Base-by-base conservation (phyloP, 352 stramenopile genomes). In the Pythium folliculosum region DNA sequence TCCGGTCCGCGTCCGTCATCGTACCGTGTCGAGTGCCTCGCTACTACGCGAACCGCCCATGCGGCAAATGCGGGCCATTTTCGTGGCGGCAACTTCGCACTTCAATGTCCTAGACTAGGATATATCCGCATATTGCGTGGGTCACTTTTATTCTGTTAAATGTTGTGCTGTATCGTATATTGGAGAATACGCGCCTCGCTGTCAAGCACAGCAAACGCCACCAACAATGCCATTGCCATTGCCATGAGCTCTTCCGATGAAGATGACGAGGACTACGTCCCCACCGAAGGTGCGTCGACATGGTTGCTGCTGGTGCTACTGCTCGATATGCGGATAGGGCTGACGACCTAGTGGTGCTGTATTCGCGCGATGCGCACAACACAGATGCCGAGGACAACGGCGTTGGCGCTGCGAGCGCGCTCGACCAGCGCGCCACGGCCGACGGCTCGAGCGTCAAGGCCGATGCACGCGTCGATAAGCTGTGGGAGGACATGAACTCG, bases 401-500 rank as follows among this genome's bases (percentile, higher is more conserved):
- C 23, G 54, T 25, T 19, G 40, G 5, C 40, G 40, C 40, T n/a
- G 40, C 40, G 13, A 47, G 4, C 7, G n/a, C n/a, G 0, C 3
- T 3, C 21, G 9, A 17, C 40, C 8, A 47, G 40, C 40, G 13
- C 14, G 38, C 21, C 17, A 17, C 53, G 21, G 12, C 9, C 0
- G 47, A 51, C 17, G 13, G n/a, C 0, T 57, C 64, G 40, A 65
- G 78, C 55, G 73, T 78, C 27, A 76, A 69, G 25, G 63, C 51
- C 0, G 56, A 82, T 49, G 60, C 78, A 9, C 67, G 68, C 37
- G 69, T 90, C n/a, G 78, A 72, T 38, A 68, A 70, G 44, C 67
- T 90, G 17, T 95, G 84, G 83, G 72, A 75, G 2, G 84, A 93
- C 16, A 77, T 95, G 7, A 92, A 93, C 59, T 68, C 55, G 14